Evolutionary conservation across 164 flowering plant genomes (phyloP).

Genomic region (Vitis riparia): DNA sequence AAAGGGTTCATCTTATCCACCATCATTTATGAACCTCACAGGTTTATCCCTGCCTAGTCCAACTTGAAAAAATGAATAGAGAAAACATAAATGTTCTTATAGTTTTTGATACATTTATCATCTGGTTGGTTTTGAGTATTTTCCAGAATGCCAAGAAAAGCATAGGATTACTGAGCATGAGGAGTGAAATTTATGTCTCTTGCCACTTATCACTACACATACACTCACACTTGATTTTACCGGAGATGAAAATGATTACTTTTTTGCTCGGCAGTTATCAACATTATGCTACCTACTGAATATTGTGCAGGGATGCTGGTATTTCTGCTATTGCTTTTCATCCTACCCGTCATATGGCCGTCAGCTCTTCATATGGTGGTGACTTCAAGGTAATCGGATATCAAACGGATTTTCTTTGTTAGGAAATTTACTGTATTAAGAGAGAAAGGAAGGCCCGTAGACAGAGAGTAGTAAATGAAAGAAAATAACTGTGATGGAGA

Average conservation of each 20-base stretch:
- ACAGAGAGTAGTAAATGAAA: no score
- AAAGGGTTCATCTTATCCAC: slow-evolving; percentile 72
- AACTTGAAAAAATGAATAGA: no score
- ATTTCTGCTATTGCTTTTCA: slow-evolving; percentile 85
- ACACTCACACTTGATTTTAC: not conserved
- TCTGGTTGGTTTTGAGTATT: not conserved
- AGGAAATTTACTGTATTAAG: no score
- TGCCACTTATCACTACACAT: not conserved
- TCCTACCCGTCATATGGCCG: slow-evolving; percentile 73
- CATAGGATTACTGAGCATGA: not conserved
- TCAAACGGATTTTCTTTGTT: not conserved
- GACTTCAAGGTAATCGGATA: slow-evolving; percentile 76
- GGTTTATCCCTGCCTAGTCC: slow-evolving; percentile 38
- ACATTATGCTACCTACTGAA: not conserved
- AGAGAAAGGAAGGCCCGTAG: no score
- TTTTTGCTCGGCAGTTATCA: not conserved
- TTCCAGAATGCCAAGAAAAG: not conserved
- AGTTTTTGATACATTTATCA: not conserved
- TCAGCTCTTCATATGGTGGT: slow-evolving; percentile 82
- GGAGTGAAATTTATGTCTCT: not conserved
- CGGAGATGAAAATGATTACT: not conserved
- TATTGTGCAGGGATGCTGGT: slow-evolving; percentile 62
- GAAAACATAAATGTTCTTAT: no score
- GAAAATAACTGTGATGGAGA: no score
- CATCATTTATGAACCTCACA: slow-evolving; percentile 93